Percentiles rank a stretch among this genome's conserved stretches.
Conservation (phyloP, 768 basidiomycete species). For the Pulveroboletus frians region DNA sequence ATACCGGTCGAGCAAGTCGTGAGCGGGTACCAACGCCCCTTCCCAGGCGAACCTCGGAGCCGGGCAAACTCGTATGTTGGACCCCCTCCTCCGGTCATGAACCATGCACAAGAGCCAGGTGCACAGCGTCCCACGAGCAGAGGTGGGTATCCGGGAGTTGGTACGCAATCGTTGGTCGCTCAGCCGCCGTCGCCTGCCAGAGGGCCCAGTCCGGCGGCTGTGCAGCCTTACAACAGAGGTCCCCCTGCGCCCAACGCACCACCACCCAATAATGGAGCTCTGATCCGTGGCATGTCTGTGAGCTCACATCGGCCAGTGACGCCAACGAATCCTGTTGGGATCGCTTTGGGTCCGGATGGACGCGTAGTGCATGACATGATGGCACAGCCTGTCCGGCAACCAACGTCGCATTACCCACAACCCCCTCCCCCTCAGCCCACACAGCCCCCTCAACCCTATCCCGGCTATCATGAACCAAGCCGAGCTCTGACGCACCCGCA, state of each 20-base stretch:
- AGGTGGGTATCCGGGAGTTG: conserved; percentile 76
- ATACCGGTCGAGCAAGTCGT: conserved; percentile 72
- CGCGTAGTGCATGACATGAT: conserved; percentile 77
- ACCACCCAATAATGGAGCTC: neutral
- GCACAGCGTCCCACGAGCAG: conserved; percentile 52
- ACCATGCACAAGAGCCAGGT: conserved; percentile 30
- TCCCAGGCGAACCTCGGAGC: conserved; percentile 78
- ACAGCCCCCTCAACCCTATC: conserved; percentile 19
- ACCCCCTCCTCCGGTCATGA: conserved; percentile 23
- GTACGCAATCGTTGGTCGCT: conserved; percentile 61
- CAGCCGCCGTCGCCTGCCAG: conserved; percentile 58
- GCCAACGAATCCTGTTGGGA: conserved; percentile 77
- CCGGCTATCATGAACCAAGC: conserved; percentile 17
- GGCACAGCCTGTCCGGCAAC: conserved; percentile 33
- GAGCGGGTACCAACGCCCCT: conserved; percentile 71
- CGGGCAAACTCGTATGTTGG: conserved; percentile 46
- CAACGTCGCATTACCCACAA: conserved; percentile 10
- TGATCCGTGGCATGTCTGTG: conserved; percentile 19
- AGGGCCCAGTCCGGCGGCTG: conserved; percentile 16
- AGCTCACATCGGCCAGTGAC: conserved; percentile 46
- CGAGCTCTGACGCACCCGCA: conserved; percentile 34
- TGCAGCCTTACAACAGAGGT: conserved; percentile 12
- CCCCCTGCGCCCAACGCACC: neutral
- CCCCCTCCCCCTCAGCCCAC: conserved; percentile 4
- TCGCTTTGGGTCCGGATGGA: conserved; percentile 74